These are phyloP conservation scores for Amphirosellinia nigrospora DNA, from an alignment of 495 filamentous ascomycete genomes.

Conservation along the genomic window DNA sequence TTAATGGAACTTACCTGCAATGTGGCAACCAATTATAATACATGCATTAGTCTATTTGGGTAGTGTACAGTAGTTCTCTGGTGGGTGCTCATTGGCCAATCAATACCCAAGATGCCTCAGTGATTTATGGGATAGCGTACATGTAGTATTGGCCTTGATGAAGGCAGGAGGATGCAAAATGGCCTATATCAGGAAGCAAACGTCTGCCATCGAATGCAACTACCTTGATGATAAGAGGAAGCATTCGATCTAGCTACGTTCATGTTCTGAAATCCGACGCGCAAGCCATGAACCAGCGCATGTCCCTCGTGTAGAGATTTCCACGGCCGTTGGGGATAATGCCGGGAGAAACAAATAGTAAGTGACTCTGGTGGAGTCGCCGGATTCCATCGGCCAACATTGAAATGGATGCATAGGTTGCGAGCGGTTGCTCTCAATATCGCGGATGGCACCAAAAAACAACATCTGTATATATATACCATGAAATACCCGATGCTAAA, in stretches of 20 bases:
- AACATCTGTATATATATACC: not conserved
- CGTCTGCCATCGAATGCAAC: not conserved
- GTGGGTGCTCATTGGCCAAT: too few relatives aligned
- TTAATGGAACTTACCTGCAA: too few relatives aligned
- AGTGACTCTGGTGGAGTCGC: not conserved
- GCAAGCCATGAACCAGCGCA: not conserved
- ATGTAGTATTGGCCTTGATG: too few relatives aligned
- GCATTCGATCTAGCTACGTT: not conserved
- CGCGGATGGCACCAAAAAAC: not conserved
- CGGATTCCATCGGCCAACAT: not conserved
- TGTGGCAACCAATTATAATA: too few relatives aligned
- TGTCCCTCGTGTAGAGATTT: not conserved
- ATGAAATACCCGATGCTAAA: constrained; percentile 2
- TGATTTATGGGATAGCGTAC: too few relatives aligned
- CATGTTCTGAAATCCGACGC: not conserved
- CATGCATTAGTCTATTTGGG: too few relatives aligned
- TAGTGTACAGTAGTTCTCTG: too few relatives aligned
- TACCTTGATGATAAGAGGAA: not conserved
- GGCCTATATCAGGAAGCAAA: not conserved
- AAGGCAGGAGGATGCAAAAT: not conserved
- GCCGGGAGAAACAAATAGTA: too few relatives aligned
- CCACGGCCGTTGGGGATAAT: not conserved
- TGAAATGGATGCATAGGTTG: not conserved
- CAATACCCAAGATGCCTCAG: too few relatives aligned
- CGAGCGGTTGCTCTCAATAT: not conserved